Base-by-base conservation (phyloP, 305 asterid genomes). In the Solanum aculeatissimum region DNA sequence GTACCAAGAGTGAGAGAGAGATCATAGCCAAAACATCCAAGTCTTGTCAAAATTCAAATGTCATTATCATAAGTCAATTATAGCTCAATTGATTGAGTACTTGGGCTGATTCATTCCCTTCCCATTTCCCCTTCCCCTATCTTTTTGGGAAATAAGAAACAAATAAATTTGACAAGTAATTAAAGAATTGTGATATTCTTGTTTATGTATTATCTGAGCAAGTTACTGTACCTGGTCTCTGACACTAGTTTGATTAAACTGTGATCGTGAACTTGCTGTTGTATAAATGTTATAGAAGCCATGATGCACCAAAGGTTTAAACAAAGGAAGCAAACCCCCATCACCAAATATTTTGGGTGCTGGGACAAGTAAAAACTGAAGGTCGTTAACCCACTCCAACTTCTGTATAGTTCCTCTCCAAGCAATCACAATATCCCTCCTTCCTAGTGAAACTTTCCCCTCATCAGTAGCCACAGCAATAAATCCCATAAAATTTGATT, bases 401-500 rank as follows among this genome's bases (percentile, higher is more conserved):
- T 47, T 68, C 29, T 47, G 85, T 21, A 87, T 69, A 0, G 97
- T 91, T 80, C 98, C 97, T 82, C 98, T 87, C 97, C 98, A 94
- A n/a, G 90, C 91, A 16, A 94, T 74, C 87, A 93, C 82, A 82
- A 93, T 91, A 43, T 94, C 98, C 85, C 98, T 88, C 2, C 96
- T 87, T 38, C 97, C 98, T 42, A 94, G 74, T 9, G 85, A 89
- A 42, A 4, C 15, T 72, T 89, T 92, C 10, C 94, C 98, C 80
- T 91, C 90, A 51, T 94, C 93, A 0, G 97, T 92, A 2, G 93
- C 93, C 91, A 90, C 94, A 6, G 97, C 96, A 19, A 92, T 91
- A 10, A 29, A 94, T 65, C 98, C 97, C 21, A 93, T 92, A 93
- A 94, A 94, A 83, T 91, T 94, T 1, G 98, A 93, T 38, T 93